A percentile compares a stretch with the other conserved stretches of the same genome.
These are phyloP conservation scores for Podaxis sp. DNA, from an alignment of 768 basidiomycete genomes.

Conservation along the genomic window DNA sequence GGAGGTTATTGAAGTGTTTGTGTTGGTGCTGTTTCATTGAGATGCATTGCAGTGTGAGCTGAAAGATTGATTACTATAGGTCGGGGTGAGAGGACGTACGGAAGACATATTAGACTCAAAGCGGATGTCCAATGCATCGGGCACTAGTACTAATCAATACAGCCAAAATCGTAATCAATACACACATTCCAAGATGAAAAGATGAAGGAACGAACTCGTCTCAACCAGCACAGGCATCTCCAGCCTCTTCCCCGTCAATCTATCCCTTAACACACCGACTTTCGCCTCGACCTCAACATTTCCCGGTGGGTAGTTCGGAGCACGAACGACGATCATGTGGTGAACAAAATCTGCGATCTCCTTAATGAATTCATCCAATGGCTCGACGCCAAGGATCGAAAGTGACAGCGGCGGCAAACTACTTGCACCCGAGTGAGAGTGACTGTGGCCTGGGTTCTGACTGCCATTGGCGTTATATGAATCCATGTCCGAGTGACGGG, in stretches of 20 bases:
- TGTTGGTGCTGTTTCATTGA: slow-evolving; percentile 64
- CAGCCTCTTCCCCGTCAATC: slow-evolving; percentile 50
- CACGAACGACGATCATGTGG: slow-evolving; percentile 58
- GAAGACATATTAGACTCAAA: slow-evolving; percentile 94
- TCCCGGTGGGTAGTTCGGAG: slow-evolving; percentile 39
- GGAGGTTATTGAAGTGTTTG: slow-evolving; percentile 75
- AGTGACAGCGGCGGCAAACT: slow-evolving; percentile 61
- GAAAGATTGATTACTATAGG: neutral
- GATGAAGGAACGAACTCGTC: slow-evolving; percentile 57
- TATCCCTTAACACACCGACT: slow-evolving; percentile 71
- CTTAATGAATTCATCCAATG: slow-evolving; percentile 88
- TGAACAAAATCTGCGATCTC: slow-evolving; percentile 88
- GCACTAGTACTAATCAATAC: slow-evolving; percentile 53
- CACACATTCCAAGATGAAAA: slow-evolving; percentile 1
- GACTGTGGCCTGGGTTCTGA: neutral
- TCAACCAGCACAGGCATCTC: slow-evolving; percentile 74
- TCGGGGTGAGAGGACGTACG: slow-evolving; percentile 40
- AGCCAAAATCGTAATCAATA: neutral
- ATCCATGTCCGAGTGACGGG: slow-evolving; percentile 2
- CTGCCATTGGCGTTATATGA: slow-evolving; percentile 1
- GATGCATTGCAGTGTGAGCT: neutral
- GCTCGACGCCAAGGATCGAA: slow-evolving; percentile 85
- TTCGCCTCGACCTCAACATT: slow-evolving; percentile 88
- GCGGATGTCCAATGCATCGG: slow-evolving; percentile 56
- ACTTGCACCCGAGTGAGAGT: neutral